phyloP scores from a whole-genome alignment of 1,284 basidiomycete species.

The Trichosporon coremiiforme region DNA sequence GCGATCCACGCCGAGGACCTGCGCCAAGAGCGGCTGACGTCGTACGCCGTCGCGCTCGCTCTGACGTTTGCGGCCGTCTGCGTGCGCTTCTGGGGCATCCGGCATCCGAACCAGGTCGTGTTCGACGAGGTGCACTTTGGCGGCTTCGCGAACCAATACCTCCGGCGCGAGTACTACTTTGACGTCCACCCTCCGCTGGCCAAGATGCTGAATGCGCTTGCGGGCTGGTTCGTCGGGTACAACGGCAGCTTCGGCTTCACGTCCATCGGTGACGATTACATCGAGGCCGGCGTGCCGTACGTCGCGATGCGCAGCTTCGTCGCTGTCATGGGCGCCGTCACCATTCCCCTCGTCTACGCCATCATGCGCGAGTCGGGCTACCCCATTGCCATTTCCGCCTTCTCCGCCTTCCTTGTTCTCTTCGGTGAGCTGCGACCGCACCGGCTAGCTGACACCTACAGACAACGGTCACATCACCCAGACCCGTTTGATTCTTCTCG shows the following conservation, averaged over 20 bases:
- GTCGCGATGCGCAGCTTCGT: slow-evolving; percentile 89
- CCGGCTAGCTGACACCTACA: slow-evolving; percentile 45
- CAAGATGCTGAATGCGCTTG: slow-evolving; percentile 86
- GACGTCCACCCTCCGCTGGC: slow-evolving; percentile 98
- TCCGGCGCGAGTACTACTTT: slow-evolving; percentile 93
- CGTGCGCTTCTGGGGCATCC: slow-evolving; percentile 89
- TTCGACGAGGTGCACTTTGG: slow-evolving; percentile 98
- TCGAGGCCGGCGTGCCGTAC: slow-evolving; percentile 73
- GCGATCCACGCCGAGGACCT: slow-evolving; percentile 26
- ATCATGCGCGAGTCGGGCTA: slow-evolving; percentile 99
- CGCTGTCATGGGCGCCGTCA: slow-evolving; percentile 85
- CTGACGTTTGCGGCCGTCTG: slow-evolving; percentile 75
- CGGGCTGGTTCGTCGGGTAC: slow-evolving; percentile 95
- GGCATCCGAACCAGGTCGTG: slow-evolving; percentile 89
- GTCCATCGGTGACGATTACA: slow-evolving; percentile 93
- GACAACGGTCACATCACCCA: slow-evolving; percentile 97
- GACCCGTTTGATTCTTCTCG: slow-evolving; percentile 92
- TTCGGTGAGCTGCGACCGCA: slow-evolving; percentile 71
- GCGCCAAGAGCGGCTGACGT: slow-evolving; percentile 41
- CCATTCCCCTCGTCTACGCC: slow-evolving; percentile 85
- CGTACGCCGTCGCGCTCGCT: slow-evolving; percentile 38
- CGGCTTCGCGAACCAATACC: slow-evolving; percentile 84
- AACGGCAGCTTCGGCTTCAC: slow-evolving; percentile 93
- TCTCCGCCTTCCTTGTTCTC: slow-evolving; percentile 80
- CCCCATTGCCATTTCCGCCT: slow-evolving; percentile 81